Conservation (phyloP, 1,284 basidiomycete genomes). For the Papiliotrema laurentii region DNA sequence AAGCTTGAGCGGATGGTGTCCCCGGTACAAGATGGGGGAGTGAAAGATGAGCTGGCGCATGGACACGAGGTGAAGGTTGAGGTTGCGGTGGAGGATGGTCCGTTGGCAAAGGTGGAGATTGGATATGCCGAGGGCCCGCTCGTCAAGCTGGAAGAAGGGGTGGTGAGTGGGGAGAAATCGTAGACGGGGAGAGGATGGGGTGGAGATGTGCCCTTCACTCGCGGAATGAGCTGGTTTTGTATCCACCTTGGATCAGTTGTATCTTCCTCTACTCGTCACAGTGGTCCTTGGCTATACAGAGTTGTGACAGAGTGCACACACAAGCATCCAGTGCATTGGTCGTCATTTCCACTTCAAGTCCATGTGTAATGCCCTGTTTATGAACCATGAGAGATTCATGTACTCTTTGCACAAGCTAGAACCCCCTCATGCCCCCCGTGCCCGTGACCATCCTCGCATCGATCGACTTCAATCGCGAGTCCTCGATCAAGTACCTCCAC, state of each 20-base stretch:
- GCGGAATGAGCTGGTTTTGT: too few relatives aligned
- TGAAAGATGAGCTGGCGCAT: constrained; percentile 50
- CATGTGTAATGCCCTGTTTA: too few relatives aligned
- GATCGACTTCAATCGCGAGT: neutral
- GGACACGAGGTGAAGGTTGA: constrained; percentile 50
- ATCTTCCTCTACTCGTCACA: too few relatives aligned
- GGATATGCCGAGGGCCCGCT: constrained; percentile 7
- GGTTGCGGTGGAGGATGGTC: neutral
- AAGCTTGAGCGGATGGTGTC: constrained; percentile 17
- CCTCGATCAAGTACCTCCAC: constrained; percentile 2
- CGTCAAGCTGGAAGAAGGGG: constrained; percentile 4
- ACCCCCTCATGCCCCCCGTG: neutral
- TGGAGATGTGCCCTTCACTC: too few relatives aligned
- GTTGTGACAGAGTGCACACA: too few relatives aligned
- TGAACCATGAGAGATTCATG: too few relatives aligned
- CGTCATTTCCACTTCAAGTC: too few relatives aligned
- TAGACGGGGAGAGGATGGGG: neutral
- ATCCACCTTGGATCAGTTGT: too few relatives aligned
- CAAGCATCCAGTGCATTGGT: too few relatives aligned
- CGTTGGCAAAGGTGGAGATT: constrained; percentile 11
- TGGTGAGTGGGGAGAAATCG: constrained; percentile 2
- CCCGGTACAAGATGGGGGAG: too few relatives aligned
- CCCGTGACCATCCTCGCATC: constrained; percentile 2
- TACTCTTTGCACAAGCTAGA: too few relatives aligned
- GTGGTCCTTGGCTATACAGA: too few relatives aligned